These are phyloP conservation scores for Corynascus novoguineensis DNA, from an alignment of 495 filamentous ascomycete genomes.

Conservation along the genomic window DNA sequence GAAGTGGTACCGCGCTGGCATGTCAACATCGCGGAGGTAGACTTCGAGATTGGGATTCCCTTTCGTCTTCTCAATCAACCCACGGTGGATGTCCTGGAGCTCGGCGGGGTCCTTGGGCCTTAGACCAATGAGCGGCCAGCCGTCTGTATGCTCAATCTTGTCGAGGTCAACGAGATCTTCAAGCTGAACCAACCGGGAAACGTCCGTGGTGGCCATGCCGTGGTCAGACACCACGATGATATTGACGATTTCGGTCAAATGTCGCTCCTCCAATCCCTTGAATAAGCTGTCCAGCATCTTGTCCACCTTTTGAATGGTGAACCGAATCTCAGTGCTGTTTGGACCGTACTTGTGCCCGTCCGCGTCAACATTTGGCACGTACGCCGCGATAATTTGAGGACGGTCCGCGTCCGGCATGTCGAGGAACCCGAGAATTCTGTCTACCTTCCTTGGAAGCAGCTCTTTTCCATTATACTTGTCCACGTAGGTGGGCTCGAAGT, in stretches of 20 bases:
- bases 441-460: slow-evolving; percentile 63
- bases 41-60: slow-evolving; percentile 69
- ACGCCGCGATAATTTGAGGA: slow-evolving; percentile 88
- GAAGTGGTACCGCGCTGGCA: slow-evolving; percentile 90
- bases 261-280: slow-evolving; percentile 67
- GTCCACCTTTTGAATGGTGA: slow-evolving; percentile 71
- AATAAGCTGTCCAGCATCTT: slow-evolving; percentile 71
- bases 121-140: slow-evolving; percentile 89
- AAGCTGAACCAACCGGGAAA: slow-evolving; percentile 78
- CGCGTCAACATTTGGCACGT: slow-evolving; percentile 84
- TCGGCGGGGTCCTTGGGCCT: slow-evolving; percentile 64
- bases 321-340: slow-evolving; percentile 82
- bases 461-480: slow-evolving; percentile 83
- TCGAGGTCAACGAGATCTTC: slow-evolving; percentile 77
- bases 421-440: slow-evolving; percentile 69
- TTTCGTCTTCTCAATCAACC: slow-evolving; percentile 45
- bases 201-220: slow-evolving; percentile 91
- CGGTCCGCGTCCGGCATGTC: slow-evolving; percentile 73
- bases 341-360: slow-evolving; percentile 86
- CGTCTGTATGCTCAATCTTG: slow-evolving; percentile 77
- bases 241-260: slow-evolving; percentile 85
- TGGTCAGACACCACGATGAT: slow-evolving; percentile 98
- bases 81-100: slow-evolving; percentile 48
- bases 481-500: slow-evolving; percentile 63
- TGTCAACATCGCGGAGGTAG: slow-evolving; percentile 70